Base-by-base conservation (phyloP, 352 stramenopile genomes). In the Peronospora farinosa region DNA sequence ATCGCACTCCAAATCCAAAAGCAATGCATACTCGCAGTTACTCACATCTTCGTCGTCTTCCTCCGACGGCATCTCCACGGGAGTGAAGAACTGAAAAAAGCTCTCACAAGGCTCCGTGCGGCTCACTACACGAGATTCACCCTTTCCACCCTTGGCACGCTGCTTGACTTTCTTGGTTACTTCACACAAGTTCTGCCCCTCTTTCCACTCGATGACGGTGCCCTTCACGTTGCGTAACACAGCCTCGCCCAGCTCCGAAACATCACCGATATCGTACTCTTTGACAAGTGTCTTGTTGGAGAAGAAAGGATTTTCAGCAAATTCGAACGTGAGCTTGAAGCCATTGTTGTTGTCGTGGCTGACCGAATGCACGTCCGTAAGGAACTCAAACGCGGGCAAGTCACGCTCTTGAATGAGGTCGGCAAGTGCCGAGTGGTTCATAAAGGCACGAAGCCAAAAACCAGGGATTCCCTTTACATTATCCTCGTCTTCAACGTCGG, bases 81-180 rank as follows among this genome's bases (percentile, higher is more conserved):
- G 77, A 39, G 78, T 81, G 57, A 92, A 92, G 59, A 92, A 87
- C 64, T 89, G 78, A 63, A 92, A 92, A 54, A 92, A 92, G 58
- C 77, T 89, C 36, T 92, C 82, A 63, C 79, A 90, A 13, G 78
- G 73, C 60, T 92, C 82, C 5, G 79, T 86, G 57, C 79, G 78
- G 57, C 57, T 86, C 15, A 92, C 65, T 10, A 92, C 75, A 51
- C 82, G 82, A 16, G 78, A 84, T 43, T 85, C 74, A 28, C 75
- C 67, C 65, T 84, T 86, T 46, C 69, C 77, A 39, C 75, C 79
- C 74, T 90, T 90, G 36, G 82, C 68, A 49, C 79, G 78, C 63
- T 92, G 82, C 66, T 90, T 92, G 41, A 92, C 79, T 68, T 92
- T 92, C 65, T 90, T 90, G 35, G 74, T 87, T 19, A 87, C 74